Percentiles rank a stretch among this genome's conserved stretches.
Conservation (phyloP, 2,329 filamentous ascomycete genomes). For the Juglanconis oblonga region DNA sequence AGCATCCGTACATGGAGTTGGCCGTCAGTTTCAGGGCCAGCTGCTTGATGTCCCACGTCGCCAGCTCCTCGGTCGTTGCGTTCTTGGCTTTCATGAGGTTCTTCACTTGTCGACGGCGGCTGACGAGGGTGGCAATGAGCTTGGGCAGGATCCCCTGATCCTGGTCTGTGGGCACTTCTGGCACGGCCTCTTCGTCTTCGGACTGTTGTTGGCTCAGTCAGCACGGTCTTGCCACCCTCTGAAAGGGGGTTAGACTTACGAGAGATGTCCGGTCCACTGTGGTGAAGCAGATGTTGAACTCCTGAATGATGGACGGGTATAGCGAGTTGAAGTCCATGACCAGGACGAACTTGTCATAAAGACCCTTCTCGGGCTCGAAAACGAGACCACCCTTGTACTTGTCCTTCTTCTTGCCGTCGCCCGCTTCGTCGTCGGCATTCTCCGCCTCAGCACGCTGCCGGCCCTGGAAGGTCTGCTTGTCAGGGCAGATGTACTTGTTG, state of each 20-base stretch:
- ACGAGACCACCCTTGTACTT: slow-evolving; percentile 99
- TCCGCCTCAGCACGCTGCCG: slow-evolving; percentile 73
- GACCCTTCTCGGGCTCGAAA: slow-evolving; percentile 93
- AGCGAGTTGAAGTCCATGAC: slow-evolving; percentile 99
- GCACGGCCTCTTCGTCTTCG: slow-evolving; percentile 83
- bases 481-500: slow-evolving; percentile 97
- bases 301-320: slow-evolving; percentile 97
- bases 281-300: slow-evolving; percentile 99
- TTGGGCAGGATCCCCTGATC: slow-evolving; percentile 82
- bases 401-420: slow-evolving; percentile 92
- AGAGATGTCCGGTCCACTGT: slow-evolving; percentile 78
- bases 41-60: slow-evolving; percentile 98
- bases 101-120: slow-evolving; percentile 87
- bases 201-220: slow-evolving; percentile 42
- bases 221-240: slow-evolving; percentile 4
- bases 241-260: slow-evolving; percentile 45
- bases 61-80: slow-evolving; percentile 80
- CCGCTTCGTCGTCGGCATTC: slow-evolving; percentile 62
- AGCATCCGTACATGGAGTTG: slow-evolving; percentile 99
- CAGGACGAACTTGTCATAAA: slow-evolving; percentile 96
- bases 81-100: slow-evolving; percentile 92
- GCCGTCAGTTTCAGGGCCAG: slow-evolving; percentile 94
- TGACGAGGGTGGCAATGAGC: slow-evolving; percentile 89
- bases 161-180: slow-evolving; percentile 77
- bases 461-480: slow-evolving; percentile 81